phyloP scores from a whole-genome alignment of 495 filamentous ascomycete genomes.

The Podospora fimiseda region DNA sequence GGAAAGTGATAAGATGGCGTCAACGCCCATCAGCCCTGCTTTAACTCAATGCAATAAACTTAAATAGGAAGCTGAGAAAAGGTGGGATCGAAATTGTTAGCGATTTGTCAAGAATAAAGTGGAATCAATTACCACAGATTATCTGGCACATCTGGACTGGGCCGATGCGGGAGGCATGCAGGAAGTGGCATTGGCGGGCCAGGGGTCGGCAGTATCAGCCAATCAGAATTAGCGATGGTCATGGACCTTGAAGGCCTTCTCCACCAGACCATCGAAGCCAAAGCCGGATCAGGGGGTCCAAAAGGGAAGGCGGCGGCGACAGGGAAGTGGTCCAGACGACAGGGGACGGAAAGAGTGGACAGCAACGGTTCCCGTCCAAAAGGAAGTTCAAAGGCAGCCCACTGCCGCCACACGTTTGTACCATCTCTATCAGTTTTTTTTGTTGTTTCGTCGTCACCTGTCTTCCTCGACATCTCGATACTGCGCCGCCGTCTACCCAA shows the following conservation, averaged over 20 bases:
- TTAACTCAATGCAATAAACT: neutral
- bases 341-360: slow-evolving; percentile 9
- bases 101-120: neutral
- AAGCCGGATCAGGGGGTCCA: slow-evolving; percentile 13
- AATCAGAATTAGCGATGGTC: slow-evolving; percentile 1
- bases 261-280: slow-evolving; percentile 3
- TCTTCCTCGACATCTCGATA: no score
- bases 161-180: neutral
- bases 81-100: slow-evolving; percentile 17
- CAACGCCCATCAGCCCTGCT: slow-evolving; percentile 9
- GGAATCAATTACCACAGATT: slow-evolving; percentile 14
- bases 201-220: slow-evolving; percentile 9
- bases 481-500: neutral
- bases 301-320: slow-evolving; percentile 15
- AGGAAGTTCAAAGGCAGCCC: neutral
- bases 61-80: neutral
- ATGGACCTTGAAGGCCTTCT: neutral
- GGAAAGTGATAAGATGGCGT: neutral
- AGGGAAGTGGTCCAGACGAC: neutral
- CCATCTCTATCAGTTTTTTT: neutral
- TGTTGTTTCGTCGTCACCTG: neutral
- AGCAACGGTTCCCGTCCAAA: neutral
- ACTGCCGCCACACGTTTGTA: neutral
- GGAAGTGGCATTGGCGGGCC: neutral
- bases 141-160: slow-evolving; percentile 6